Base-by-base conservation (phyloP, 1,284 basidiomycete species). In the Spongispora temasekensis region DNA sequence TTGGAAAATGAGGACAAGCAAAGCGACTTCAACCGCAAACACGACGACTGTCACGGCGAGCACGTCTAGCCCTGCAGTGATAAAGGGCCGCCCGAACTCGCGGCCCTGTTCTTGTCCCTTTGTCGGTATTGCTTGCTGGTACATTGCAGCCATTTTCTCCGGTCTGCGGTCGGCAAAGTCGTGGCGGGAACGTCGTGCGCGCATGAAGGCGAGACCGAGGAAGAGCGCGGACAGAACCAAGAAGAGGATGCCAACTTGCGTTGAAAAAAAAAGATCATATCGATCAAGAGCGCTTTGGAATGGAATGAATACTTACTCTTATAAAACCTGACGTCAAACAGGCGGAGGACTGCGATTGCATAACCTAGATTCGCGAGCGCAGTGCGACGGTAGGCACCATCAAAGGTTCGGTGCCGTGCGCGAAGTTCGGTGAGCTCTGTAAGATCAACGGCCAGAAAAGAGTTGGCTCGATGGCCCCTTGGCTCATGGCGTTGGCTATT, bases 11-110 rank as follows among this genome's bases (percentile, higher is more conserved):
- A 93, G 79, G 5, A 84, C 81, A 19, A 93, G 71, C 40, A 94
- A 75, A 1, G 78, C 82, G 55, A 92, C 75, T 69, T 93, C 90
- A 12, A 89, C 83, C 0, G 77, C 74, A 3, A 83, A 83, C 0
- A 93, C 90, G 5, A 90, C 78, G 9, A 78, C 67, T 0, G 88
- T 80, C 7, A 93, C 84, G 8, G 79, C 76, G 1, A 90, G 64
- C 1, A 91, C 88, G 55, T 88, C 85, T 79, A 87, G 84, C 6
- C 92, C 92, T 15, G 92, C 90, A 1, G 91, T 92, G n/a, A 88
- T 73, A 70, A 93, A 94, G 15, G 91, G 90, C 25, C 89, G 79
- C 0, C 90, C 91, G 66, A 87, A 90, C 8, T 89, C 79, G 8
- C 85, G 83, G 37, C 78, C 81, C 34, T 78, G 78, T 56, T 85